Base-by-base conservation (phyloP, 345 rosid genomes). In the Gossypium herbaceum region DNA sequence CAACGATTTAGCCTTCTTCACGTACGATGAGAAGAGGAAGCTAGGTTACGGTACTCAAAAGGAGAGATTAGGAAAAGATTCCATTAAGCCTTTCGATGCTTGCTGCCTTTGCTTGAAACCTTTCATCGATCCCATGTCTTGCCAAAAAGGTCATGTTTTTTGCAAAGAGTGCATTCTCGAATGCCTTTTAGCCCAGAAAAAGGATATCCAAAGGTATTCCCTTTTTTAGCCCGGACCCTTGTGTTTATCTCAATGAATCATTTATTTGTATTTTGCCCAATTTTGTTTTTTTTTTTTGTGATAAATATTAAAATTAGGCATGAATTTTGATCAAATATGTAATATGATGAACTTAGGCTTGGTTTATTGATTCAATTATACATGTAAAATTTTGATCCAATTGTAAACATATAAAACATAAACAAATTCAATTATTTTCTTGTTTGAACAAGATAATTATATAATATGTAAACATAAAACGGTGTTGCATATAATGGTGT, bases 101-200 rank as follows among this genome's bases (percentile, higher is more conserved):
- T 95, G 99, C 77, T 85, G 87, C 48, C 99, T 93, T 83, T 95
- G 99, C 83, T 84, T 95, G 85, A 91, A 95, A 76, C 93, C 98
- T 15, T 82, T 93, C 76, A 91, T 93, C 22, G 90, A 90, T 43
- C 98, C 99, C 15, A 73, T 95, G 91, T 91, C 91, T 78, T 95
- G 99, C 86, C 94, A 85, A 43, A 91, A 89, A 57, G 99, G 99
- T 9, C 99, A 93, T 75, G 91, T 91, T 61, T 93, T 87, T 61
- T 93, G 99, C 67, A 95, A 85, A 73, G 98, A 95, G 62, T 93
- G 99, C 81, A 93, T 93, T 69, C 90, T 93, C 78, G 90, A 91
- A 77, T 95, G 97, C 81, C 86, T 95, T 69, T 76, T 95, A 5
- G 78, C 94, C 45, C 99, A 95, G 88, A 95, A 90, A 78, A 95